Base-by-base conservation (phyloP, 2,329 filamentous ascomycete genomes). In the Cordyceps fumosorosea region DNA sequence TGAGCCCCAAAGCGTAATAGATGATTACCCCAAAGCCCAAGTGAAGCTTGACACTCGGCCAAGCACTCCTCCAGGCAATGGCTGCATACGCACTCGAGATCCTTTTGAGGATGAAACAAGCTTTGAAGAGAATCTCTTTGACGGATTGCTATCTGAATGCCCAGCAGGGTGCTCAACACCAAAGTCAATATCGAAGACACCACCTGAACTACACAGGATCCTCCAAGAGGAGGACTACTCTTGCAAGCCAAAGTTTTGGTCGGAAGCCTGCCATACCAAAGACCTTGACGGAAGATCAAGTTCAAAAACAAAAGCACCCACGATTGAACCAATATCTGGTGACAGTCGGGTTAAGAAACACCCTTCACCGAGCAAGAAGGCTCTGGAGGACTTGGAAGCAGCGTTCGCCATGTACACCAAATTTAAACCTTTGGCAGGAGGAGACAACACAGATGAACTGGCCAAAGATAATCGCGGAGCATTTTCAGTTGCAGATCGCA, bases 321-420 rank as follows among this genome's bases (percentile, higher is more conserved):
- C 14, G 10, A n/a, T 24, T 14, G 29, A 29, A 7, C 14, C 45
- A 10, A 26, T 18, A 22, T 12, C n/a, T 10, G 47, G 16, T 14
- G 10, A 45, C 51, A 64, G 16, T 7, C 32, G 65, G 47, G 67
- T 70, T 18, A 80, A 80, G 69, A 80, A 79, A 62, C 77, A 80
- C 45, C 78, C 77, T 6, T 79, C 77, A 2, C 77, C 78, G 2
- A 78, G 74, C 68, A 78, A 78, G 62, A 68, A 71, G 34, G 73
- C 72, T 11, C 67, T 80, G 24, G 72, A 77, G 55, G 67, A 73
- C n/a, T 67, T 79, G 26, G 73, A 75, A 55, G 62, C 64, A 37
- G 74, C 72, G 1, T 71, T 79, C 20, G 70, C 69, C 58, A 67
- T 69, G 22, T 76, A 76, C 56, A 66, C 67, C 11, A 63, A 65